Evolutionary conservation across 805 yeast species (phyloP).

Genomic region (Kodamaea lidongshanica): DNA sequence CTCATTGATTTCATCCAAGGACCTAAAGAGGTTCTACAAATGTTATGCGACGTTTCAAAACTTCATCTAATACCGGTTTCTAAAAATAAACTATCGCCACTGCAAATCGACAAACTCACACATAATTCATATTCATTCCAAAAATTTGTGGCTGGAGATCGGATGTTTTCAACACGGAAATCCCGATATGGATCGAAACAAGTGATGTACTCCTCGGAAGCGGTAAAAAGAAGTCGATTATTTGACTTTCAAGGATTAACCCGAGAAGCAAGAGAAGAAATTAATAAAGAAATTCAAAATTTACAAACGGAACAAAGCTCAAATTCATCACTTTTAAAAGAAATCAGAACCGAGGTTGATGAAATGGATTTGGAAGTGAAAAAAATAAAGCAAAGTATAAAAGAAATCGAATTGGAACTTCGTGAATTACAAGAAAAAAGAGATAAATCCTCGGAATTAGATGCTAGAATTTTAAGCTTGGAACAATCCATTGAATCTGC

Average conservation of each 20-base stretch:
- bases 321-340: too few species aligned
- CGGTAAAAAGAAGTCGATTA: conserved; percentile 21
- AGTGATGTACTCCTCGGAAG: conserved; percentile 37
- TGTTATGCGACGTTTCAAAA: conserved; percentile 54
- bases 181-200: conserved; percentile 65
- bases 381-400: conserved; percentile 7
- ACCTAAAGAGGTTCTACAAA: conserved; percentile 62
- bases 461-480: conserved; percentile 19
- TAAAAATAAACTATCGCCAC: conserved; percentile 35
- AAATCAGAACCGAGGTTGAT: too few species aligned
- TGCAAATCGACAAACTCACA: conserved; percentile 34
- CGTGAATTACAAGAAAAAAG: conserved; percentile 10
- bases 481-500: conserved; percentile 26
- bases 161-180: conserved; percentile 42
- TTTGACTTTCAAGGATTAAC: conserved; percentile 31
- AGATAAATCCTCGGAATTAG: conserved; percentile 14
- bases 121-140: conserved; percentile 39
- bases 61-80: conserved; percentile 60
- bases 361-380: conserved; percentile 8
- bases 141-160: conserved; percentile 56
- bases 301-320: conserved; percentile 8
- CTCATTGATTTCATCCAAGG: conserved; percentile 67
- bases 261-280: conserved; percentile 16
- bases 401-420: conserved; percentile 8
- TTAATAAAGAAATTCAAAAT: conserved; percentile 8